Evolutionary conservation across 1,284 basidiomycete genomes (phyloP), one percentile per base, ranked within the genome.

Genomic region (Heterobasidion irregulare): DNA sequence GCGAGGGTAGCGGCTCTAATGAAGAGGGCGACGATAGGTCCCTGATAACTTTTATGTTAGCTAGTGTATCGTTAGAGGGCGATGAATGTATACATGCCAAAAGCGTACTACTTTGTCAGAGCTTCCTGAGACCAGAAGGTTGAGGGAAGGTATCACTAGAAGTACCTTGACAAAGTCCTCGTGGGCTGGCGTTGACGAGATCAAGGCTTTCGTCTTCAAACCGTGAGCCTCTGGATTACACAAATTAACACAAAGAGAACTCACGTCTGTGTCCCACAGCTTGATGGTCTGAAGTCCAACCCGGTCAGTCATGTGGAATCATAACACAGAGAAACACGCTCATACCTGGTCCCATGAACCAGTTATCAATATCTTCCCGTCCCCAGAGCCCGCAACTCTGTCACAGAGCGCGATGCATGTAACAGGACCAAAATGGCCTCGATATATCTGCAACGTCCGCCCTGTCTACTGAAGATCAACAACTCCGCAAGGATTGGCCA

Each of bases 51-150:
- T 9, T 7, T 8, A 50, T 13, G 13, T 50, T 13, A 8, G 32
- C 7, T 2, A 12, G 1, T n/a, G 13, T 9, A 50, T n/a, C 8
- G 9, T 15, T n/a, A 35, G 6, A 38, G 32, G 10, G 6, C 33
- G 10, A 33, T 54, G 10, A 52, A 18, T 5, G 53, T 34, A n/a
- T 34, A 41, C 50, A 34, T 60, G 93, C 94, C 95, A 98, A 58
- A 98, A 76, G 57, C 93, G 83, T 48, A 95, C 75, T 13, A 86
- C 83, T 63, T 94, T 94, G 70, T 99, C 96, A 7, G 95, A 97
- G 19, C 93, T 86, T 15, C 90, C 90, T 0, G 94, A 95, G 8
- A 95, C 74, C 32, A 98, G 71, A 13, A 94, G 69, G 5, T 77
- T 71, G 8, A 84, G 72, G 1, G 77, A 70, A 1, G 88, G 82